These are phyloP conservation scores for Saccharomycopsis sp. DNA, from an alignment of 805 yeast genomes.

Conservation along the genomic window DNA sequence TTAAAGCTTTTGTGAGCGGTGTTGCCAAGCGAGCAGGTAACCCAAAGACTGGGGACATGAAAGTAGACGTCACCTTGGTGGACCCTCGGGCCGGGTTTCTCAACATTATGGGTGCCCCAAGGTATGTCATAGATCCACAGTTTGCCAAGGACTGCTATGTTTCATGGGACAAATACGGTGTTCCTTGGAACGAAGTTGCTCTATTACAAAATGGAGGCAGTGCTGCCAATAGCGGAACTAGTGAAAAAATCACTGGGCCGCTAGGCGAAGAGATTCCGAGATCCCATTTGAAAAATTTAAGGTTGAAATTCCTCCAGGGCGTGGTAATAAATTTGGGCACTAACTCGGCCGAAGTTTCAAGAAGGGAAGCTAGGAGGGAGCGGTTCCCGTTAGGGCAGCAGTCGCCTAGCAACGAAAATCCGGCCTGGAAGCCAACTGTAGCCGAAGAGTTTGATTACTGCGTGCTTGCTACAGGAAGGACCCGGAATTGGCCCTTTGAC, in stretches of 20 bases:
- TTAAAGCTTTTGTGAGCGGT: conserved; percentile 9
- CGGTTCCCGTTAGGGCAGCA: neutral
- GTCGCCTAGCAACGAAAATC: neutral
- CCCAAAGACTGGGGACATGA: neutral
- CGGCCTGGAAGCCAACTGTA: conserved; percentile 6
- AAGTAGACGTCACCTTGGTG: conserved; percentile 29
- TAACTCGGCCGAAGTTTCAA: neutral
- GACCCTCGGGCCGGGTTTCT: conserved; percentile 38
- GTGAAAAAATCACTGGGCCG: conserved; percentile 1
- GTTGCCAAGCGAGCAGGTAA: neutral
- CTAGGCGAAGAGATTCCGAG: conserved; percentile 1
- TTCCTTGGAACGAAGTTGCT: conserved; percentile 18
- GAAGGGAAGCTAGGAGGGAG: neutral
- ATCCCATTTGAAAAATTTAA: conserved; percentile 6
- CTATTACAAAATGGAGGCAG: neutral
- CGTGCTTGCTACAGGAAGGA: conserved; percentile 43
- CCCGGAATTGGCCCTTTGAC: conserved; percentile 48
- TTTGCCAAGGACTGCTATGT: conserved; percentile 33
- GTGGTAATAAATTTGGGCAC: conserved; percentile 6
- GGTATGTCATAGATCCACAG: conserved; percentile 31
- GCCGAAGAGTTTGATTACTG: conserved; percentile 42
- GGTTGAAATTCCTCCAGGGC: conserved; percentile 17
- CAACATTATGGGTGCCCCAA: conserved; percentile 35
- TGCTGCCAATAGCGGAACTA: neutral
- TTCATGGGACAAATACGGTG: conserved; percentile 26